Evolutionary conservation across 2,329 filamentous ascomycete species (phyloP).

Genomic region (Exophiala lecanii-corni): DNA sequence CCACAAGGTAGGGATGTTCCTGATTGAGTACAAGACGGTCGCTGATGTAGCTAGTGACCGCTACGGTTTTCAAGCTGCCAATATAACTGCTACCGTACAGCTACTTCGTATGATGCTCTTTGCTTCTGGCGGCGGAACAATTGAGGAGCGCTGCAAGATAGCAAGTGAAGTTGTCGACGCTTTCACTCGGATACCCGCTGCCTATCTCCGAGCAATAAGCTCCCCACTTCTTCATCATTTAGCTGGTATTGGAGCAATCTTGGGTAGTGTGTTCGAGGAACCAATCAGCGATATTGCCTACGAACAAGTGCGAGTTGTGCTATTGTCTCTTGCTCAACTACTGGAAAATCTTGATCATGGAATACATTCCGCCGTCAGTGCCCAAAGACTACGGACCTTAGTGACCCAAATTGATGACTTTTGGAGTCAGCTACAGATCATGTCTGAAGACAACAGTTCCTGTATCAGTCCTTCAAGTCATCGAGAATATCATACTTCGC

Average conservation of each 20-base stretch:
- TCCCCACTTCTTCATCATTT: slow-evolving; percentile 48
- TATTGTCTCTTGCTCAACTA: slow-evolving; percentile 44
- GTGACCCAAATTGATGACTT: slow-evolving; percentile 44
- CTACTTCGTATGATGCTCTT: slow-evolving; percentile 47
- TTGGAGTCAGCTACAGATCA: slow-evolving; percentile 30
- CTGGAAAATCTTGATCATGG: slow-evolving; percentile 42
- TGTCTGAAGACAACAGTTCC: slow-evolving; percentile 1
- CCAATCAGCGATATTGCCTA: slow-evolving; percentile 41
- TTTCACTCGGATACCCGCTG: slow-evolving; percentile 41
- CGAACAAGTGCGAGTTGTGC: slow-evolving; percentile 37
- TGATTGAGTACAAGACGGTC: neutral
- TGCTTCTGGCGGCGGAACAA: slow-evolving; percentile 32
- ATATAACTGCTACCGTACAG: slow-evolving; percentile 47
- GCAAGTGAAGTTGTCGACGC: slow-evolving; percentile 42
- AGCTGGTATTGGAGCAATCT: slow-evolving; percentile 46
- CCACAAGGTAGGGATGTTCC: slow-evolving; percentile 9
- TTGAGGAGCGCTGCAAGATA: slow-evolving; percentile 45
- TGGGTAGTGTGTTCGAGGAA: slow-evolving; percentile 46
- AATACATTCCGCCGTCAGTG: slow-evolving; percentile 37
- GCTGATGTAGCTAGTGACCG: slow-evolving; percentile 35
- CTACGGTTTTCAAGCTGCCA: slow-evolving; percentile 48
- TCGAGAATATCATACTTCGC: slow-evolving; percentile 6
- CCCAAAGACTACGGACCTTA: slow-evolving; percentile 37
- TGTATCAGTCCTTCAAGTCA: slow-evolving; percentile 1
- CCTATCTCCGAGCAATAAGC: slow-evolving; percentile 46